Evolutionary conservation across 768 basidiomycete genomes (phyloP), one percentile per base, ranked within the genome.

Genomic region (Rhodotorula babjevae): DNA sequence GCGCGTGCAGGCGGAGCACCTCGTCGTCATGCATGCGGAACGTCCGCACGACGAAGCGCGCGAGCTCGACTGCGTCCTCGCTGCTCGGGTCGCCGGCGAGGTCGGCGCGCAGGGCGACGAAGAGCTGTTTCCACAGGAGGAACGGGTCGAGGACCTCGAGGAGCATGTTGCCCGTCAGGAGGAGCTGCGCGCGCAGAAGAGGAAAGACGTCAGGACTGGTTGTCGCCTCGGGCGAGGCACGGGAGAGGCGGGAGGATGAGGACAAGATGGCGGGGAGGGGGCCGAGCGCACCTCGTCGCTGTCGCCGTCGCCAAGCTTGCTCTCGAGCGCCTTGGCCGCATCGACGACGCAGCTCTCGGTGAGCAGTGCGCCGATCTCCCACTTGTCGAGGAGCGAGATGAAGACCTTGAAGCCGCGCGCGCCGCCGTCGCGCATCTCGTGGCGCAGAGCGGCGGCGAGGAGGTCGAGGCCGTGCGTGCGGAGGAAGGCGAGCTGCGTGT

Each of bases 91-190:
- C 9, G 33, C 21, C 31, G 16, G 27, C 23, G 40, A 36, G 21
- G 3, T 36, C 57, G 21, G 11, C 14, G 36, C 23, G 57, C 5
- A 27, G 8, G 36, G 40, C n/a, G 57, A 11, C 23, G n/a, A 91
- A 84, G 0, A 99, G 78, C 59, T 88, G 85, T 76, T 87, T 89
- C 95, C 95, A 99, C 9, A 93, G 83, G 56, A 92, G 83, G 65
- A 87, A 86, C 6, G 93, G 96, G 71, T 99, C 96, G 25, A 90
- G 86, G n/a, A 91, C 89, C 80, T 98, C 94, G 75, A 94, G 92
- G 0, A 99, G 83, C 3, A 91, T 90, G 72, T 86, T 89, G 0
- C 91, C 92, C 1, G 93, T 93, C 85, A 91, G 87, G 25, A 84
- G 84, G 50, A 91, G 81, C 91, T 91, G 36, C 16, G 4, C 5